Percentiles rank a stretch among this genome's conserved stretches.
Evolutionary conservation across 2,329 filamentous ascomycete genomes (phyloP).

Genomic region (Aspergillus melleus): DNA sequence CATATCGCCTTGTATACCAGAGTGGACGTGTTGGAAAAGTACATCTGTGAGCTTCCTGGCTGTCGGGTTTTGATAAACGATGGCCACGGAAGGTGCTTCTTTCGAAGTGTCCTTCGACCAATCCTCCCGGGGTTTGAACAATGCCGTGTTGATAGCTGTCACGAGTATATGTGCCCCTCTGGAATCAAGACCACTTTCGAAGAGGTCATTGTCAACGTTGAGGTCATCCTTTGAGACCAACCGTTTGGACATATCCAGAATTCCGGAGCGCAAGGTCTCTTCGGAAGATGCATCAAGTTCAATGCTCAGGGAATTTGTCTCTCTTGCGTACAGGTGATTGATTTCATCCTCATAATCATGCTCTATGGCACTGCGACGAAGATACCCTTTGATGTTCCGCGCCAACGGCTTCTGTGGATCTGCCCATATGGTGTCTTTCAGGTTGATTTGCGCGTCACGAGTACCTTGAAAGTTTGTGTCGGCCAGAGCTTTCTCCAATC

Average conservation of each 20-base stretch:
- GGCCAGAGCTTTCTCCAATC: not conserved
- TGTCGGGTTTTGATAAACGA: not conserved
- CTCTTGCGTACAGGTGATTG: not conserved
- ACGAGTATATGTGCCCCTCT: not conserved
- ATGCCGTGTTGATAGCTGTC: not conserved
- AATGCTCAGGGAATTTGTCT: not conserved
- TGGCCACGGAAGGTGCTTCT: not conserved
- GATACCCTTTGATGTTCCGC: constrained; percentile 8
- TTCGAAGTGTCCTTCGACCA: not conserved
- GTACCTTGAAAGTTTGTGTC: not conserved
- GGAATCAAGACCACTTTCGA: not conserved
- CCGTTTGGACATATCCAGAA: not conserved
- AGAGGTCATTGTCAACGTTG: not conserved
- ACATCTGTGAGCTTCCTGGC: not conserved
- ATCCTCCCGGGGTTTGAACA: not conserved
- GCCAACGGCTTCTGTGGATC: constrained; percentile 6
- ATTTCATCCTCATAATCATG: constrained; percentile 9
- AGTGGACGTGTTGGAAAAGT: not conserved
- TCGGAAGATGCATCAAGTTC: constrained; percentile 1
- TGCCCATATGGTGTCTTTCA: constrained; percentile 1
- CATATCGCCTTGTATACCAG: not conserved
- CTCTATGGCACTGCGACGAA: constrained; percentile 2
- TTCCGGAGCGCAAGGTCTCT: not conserved
- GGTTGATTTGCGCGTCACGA: constrained; percentile 6
- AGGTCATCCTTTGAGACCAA: not conserved